Percentiles rank a stretch among this genome's conserved stretches.
Conservation (phyloP, 2,329 filamentous ascomycete species). For the Cadophora sp. region DNA sequence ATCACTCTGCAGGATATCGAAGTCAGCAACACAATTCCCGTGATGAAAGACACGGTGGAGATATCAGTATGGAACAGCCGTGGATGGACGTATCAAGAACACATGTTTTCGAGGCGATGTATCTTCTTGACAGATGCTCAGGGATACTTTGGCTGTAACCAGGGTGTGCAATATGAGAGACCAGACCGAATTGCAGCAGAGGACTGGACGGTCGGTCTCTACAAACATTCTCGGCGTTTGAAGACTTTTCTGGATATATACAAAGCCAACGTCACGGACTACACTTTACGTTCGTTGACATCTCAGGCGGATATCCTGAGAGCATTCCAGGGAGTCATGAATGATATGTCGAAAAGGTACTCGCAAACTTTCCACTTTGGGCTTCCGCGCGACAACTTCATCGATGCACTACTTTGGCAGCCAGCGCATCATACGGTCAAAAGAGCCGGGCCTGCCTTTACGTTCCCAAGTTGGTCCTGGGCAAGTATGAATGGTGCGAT, state of each 20-base stretch:
- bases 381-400: neutral
- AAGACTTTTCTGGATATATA: neutral
- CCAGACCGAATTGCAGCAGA: neutral
- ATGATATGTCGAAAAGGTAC: conserved; percentile 16
- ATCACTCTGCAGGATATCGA: conserved; percentile 21
- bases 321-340: conserved; percentile 17
- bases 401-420: conserved; percentile 19
- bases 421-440: neutral
- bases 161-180: conserved; percentile 11
- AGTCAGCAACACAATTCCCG: conserved; percentile 20
- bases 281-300: conserved; percentile 16
- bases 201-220: neutral
- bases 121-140: conserved; percentile 19
- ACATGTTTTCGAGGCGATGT: conserved; percentile 13
- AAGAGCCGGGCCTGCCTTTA: neutral
- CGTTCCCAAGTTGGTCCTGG: conserved; percentile 19
- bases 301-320: conserved; percentile 18
- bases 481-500: conserved; percentile 13
- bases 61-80: conserved; percentile 22
- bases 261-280: conserved; percentile 11
- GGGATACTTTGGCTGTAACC: conserved; percentile 15
- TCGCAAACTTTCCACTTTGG: conserved; percentile 15
- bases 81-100: conserved; percentile 21
- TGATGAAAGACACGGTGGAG: conserved; percentile 18
- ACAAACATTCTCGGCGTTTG: neutral